Evolutionary conservation across 1,139 yeast genomes (phyloP), one percentile per base, ranked within the genome.

Genomic region (Geotrichum klebahnii): DNA sequence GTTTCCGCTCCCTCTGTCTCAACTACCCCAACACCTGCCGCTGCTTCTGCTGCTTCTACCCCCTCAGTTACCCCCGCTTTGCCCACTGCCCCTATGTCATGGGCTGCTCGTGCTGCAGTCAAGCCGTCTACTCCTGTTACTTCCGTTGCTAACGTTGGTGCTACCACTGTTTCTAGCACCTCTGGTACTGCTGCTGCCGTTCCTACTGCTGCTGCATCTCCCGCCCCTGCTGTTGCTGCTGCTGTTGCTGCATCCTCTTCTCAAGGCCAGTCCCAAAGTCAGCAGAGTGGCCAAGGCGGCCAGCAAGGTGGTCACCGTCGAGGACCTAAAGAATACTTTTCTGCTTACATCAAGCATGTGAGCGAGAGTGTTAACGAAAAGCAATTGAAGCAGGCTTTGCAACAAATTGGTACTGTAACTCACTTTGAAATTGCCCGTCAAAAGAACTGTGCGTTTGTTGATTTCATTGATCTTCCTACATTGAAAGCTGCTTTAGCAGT

Each of bases 321-420:
- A 12, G 50, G 53, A 9, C 49, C 57, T 39, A 52, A 55, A 31
- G 67, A 63, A 36, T 66, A 48, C 55, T 65, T 64, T 55, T 69
- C 73, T 16, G 73, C 68, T 10, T 69, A 67, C 58, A 59, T 69
- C 57, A 68, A 68, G 57, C 66, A 68, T 48, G 68, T 69, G 19
- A 55, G 62, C 35, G 56, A 54, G 24, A 55, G 59, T 31, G 66
- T 67, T 26, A 59, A 65, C 48, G 65, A 63, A 32, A 55, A 46
- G 20, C 59, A 59, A 29, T 59, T 69, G 37, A 55, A 59, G 46
- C 54, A 60, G 26, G 70, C 65, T 10, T 62, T 69, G 23, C 60
- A 60, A 35, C 54, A 56, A 34, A 63, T 67, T 44, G 73, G 73
- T 37, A 55, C 55, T 8, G 55, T 69, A 49, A 62, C 66, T 39